A percentile compares a stretch with the other conserved stretches of the same genome.
Conservation (phyloP, 768 basidiomycete species). For the Crepidotus variabilis region DNA sequence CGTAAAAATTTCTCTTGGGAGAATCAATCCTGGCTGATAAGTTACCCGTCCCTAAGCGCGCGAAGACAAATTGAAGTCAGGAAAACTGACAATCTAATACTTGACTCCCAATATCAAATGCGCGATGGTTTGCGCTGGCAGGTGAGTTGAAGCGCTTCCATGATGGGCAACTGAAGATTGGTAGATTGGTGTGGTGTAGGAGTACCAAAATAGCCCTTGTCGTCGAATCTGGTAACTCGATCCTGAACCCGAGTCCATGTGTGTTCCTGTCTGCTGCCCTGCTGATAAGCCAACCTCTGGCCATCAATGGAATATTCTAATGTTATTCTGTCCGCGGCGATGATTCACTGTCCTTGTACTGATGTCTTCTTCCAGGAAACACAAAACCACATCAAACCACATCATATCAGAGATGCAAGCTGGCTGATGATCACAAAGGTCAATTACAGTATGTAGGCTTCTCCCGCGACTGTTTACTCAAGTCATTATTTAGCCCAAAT, state of each 20-base stretch:
- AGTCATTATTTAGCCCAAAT: background rate
- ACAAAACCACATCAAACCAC: background rate
- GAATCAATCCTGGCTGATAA: too few species aligned
- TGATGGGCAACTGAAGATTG: background rate
- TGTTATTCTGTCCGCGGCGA: background rate
- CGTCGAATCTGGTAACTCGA: background rate
- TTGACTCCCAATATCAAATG: background rate
- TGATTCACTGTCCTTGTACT: background rate
- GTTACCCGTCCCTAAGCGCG: too few species aligned
- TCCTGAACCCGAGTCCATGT: background rate
- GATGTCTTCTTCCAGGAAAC: background rate
- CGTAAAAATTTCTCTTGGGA: too few species aligned
- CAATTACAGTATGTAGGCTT: background rate
- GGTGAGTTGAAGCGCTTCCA: background rate
- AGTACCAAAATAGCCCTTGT: background rate
- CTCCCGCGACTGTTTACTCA: background rate
- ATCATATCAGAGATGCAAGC: background rate
- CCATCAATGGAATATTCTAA: background rate
- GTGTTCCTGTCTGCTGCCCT: background rate
- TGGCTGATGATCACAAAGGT: background rate
- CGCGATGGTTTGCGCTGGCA: background rate
- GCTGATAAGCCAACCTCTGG: background rate
- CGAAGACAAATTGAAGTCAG: too few species aligned
- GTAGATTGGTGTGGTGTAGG: background rate
- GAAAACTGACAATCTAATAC: too few species aligned